phyloP scores from a whole-genome alignment of 2,329 filamentous ascomycete species.

The Arthrobotrys sinensis region DNA sequence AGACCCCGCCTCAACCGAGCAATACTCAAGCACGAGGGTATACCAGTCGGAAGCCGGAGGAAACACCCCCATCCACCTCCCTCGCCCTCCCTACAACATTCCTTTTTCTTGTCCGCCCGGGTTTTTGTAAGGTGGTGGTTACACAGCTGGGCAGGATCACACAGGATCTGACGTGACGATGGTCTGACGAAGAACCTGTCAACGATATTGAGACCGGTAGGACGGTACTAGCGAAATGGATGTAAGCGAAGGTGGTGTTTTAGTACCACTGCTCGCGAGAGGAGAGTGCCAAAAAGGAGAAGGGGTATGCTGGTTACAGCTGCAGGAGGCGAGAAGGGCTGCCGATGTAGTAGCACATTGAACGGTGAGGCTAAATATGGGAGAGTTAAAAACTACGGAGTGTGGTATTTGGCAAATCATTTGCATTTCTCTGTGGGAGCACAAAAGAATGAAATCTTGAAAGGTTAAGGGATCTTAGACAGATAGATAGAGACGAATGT shows the following conservation, averaged over 20 bases:
- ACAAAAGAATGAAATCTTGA: neutral
- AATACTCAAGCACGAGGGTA: slow-evolving; percentile 26
- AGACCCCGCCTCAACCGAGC: slow-evolving; percentile 8
- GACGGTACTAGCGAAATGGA: slow-evolving; percentile 42
- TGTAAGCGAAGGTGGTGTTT: slow-evolving; percentile 32
- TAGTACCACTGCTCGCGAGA: slow-evolving; percentile 29
- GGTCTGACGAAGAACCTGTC: slow-evolving; percentile 23
- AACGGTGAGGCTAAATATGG: slow-evolving; percentile 24
- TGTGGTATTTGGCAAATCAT: slow-evolving; percentile 3
- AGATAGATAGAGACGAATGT: slow-evolving; percentile 9
- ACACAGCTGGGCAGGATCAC: slow-evolving; percentile 24
- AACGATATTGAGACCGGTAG: slow-evolving; percentile 19
- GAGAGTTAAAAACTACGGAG: neutral
- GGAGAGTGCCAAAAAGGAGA: neutral
- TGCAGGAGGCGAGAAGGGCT: slow-evolving; percentile 26
- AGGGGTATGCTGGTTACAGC: slow-evolving; percentile 34
- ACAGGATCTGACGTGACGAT: slow-evolving; percentile 57
- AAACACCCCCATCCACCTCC: neutral
- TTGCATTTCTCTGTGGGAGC: neutral
- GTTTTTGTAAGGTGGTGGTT: slow-evolving; percentile 16
- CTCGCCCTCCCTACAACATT: neutral
- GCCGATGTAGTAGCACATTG: slow-evolving; percentile 40
- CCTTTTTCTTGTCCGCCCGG: neutral
- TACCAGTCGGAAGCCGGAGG: slow-evolving; percentile 9
- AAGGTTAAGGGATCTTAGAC: neutral